These are phyloP conservation scores for Dactylorhiza incarnata DNA, from an alignment of 106 monocot species.

Conservation along the genomic window DNA sequence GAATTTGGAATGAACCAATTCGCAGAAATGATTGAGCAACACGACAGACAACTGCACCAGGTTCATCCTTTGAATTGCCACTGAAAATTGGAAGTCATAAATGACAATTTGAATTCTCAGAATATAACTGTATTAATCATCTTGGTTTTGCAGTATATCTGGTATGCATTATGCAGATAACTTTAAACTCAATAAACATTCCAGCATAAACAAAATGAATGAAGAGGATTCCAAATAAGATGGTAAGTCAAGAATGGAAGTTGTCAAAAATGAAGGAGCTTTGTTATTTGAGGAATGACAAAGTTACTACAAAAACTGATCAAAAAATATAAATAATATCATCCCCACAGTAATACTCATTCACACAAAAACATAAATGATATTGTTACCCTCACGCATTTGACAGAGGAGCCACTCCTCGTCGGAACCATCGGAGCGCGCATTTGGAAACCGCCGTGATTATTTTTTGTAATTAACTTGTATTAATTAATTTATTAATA, in stretches of 20 bases:
- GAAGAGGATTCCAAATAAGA: neutral
- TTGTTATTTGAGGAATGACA: neutral
- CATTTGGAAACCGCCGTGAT: too few species aligned
- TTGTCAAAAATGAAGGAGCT: neutral
- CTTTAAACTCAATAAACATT: neutral
- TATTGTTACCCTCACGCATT: too few species aligned
- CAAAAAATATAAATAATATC: neutral
- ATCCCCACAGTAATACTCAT: neutral
- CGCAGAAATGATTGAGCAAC: constrained; percentile 93
- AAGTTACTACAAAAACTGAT: neutral
- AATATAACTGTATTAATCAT: neutral
- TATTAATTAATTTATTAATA: too few species aligned
- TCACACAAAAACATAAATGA: neutral
- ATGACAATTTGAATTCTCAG: neutral
- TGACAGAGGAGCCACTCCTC: too few species aligned
- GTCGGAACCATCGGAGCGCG: too few species aligned
- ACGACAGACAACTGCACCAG: constrained; percentile 95
- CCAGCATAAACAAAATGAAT: neutral
- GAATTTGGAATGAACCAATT: constrained; percentile 94
- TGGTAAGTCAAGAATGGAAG: neutral
- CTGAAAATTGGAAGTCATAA: constrained; percentile 25
- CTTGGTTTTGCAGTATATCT: neutral
- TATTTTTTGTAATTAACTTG: too few species aligned
- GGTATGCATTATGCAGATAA: neutral
- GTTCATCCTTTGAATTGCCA: constrained; percentile 95